Evolutionary conservation across 2,329 filamentous ascomycete genomes (phyloP).

Genomic region (Colletotrichum sp.): DNA sequence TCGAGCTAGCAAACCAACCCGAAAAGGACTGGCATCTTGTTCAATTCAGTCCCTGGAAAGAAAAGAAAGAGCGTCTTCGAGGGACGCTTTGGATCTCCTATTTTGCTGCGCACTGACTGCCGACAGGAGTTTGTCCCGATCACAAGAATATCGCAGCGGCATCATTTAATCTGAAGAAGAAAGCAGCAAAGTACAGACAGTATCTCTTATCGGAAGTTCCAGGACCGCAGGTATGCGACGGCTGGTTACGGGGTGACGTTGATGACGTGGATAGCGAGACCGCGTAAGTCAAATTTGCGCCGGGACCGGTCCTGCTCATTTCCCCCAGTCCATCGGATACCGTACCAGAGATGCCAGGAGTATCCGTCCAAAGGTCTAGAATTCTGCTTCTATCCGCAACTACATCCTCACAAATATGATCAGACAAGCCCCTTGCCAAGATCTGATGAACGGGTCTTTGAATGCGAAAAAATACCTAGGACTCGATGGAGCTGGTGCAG

Average conservation of each 20-base stretch:
- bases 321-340: background rate
- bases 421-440: background rate
- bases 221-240: background rate
- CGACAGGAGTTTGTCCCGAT: background rate
- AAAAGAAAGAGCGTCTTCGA: background rate
- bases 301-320: background rate
- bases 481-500: background rate
- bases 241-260: background rate
- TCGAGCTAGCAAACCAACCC: too few relatives aligned
- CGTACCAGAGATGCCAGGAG: background rate
- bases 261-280: background rate
- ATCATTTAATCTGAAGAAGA: background rate
- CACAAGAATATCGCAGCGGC: background rate
- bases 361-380: background rate
- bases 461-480: background rate
- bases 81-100: background rate
- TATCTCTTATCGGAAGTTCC: background rate
- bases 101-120: background rate
- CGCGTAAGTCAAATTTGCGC: background rate
- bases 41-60: background rate
- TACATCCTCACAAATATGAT: background rate
- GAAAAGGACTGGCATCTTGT: too few relatives aligned
- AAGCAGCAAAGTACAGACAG: background rate
- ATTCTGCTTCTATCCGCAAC: background rate
- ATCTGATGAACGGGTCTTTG: background rate